Evolutionary conservation across 1,284 basidiomycete genomes (phyloP), one percentile per base, ranked within the genome.

Genomic region (Phellopilus nigrolimitatus): DNA sequence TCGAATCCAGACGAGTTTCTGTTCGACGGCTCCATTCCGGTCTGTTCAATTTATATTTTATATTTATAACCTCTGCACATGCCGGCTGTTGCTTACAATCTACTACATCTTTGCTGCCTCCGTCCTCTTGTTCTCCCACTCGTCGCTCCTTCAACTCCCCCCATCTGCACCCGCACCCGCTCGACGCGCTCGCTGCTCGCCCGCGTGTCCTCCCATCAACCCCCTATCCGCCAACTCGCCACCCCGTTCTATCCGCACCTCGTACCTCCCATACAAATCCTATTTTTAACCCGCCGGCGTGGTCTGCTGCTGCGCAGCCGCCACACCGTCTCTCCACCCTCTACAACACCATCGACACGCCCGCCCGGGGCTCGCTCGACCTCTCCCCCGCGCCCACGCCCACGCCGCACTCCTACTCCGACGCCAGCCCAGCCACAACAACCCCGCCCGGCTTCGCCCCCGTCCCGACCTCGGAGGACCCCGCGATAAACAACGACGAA

Each of bases 281-380:
- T 31, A 19, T 17, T 30, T 53, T 3, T 4, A 47, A 47, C 22
- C 12, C 22, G 17, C 31, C 22, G 47, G 47, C 27, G 38, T 12
- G 13, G n/a, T n/a, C 25, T 13, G 9, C 57, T 66, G 61, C 60
- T 62, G 61, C 57, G 61, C 64, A 71, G 69, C 64, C 66, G 5
- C 67, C 68, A 12, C 64, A 68, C 57, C 61, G 64, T 53, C 61
- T 67, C 30, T 68, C 67, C 27, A 60, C 59, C 59, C 36, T 43
- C 25, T 45, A 52, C 49, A 47, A 13, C 21, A 51, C 59, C 17
- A 56, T 56, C 22, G 64, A 58, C 59, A 51, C 61, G 21, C 31
- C 56, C 37, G 12, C 53, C 43, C 56, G 56, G 31, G 60, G 56
- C 42, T 48, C 55, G 44, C 64, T 61, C 62, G 46, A 56, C 34